Conservation (phyloP, 352 stramenopile genomes). For the Halophytophthora polymorphica region DNA sequence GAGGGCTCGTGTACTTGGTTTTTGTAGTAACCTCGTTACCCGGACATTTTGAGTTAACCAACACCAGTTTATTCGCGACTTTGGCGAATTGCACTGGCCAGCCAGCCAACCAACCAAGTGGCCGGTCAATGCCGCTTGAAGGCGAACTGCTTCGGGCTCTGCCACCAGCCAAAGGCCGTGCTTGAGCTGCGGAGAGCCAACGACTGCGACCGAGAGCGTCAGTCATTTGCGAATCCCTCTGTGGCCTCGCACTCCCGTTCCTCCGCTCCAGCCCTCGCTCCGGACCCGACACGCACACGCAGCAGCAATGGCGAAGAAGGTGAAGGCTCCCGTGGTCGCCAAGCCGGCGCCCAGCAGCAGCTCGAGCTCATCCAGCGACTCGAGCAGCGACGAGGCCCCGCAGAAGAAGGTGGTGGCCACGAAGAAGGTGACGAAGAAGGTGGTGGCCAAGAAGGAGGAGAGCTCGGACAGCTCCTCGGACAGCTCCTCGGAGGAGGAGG, state of each 20-base stretch:
- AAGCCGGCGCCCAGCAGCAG: slow-evolving; percentile 46
- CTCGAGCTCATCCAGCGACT: slow-evolving; percentile 45
- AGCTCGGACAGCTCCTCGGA: slow-evolving; percentile 31
- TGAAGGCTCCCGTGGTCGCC: slow-evolving; percentile 29
- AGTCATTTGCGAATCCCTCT: slow-evolving; percentile 35
- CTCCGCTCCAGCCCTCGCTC: not conserved
- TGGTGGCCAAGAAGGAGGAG: slow-evolving; percentile 17
- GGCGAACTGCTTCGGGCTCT: slow-evolving; percentile 27
- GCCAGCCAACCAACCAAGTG: slow-evolving; percentile 41
- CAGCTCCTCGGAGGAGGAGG: slow-evolving; percentile 34
- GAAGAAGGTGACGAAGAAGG: slow-evolving; percentile 63
- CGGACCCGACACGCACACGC: not conserved
- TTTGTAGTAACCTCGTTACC: too few species aligned
- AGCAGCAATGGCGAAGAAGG: slow-evolving; percentile 52
- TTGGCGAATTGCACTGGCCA: slow-evolving; percentile 14
- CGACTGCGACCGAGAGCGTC: slow-evolving; percentile 1
- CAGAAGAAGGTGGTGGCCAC: slow-evolving; percentile 43
- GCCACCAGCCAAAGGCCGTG: slow-evolving; percentile 17
- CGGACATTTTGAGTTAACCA: too few species aligned
- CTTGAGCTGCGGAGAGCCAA: slow-evolving; percentile 1
- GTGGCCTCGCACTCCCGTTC: slow-evolving; percentile 4
- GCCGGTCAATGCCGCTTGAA: slow-evolving; percentile 28
- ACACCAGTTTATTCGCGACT: too few species aligned
- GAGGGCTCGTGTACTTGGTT: too few species aligned
- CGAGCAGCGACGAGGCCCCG: slow-evolving; percentile 50